Evolutionary conservation across 1,284 basidiomycete species (phyloP).

Genomic region (Ustilago hordei): DNA sequence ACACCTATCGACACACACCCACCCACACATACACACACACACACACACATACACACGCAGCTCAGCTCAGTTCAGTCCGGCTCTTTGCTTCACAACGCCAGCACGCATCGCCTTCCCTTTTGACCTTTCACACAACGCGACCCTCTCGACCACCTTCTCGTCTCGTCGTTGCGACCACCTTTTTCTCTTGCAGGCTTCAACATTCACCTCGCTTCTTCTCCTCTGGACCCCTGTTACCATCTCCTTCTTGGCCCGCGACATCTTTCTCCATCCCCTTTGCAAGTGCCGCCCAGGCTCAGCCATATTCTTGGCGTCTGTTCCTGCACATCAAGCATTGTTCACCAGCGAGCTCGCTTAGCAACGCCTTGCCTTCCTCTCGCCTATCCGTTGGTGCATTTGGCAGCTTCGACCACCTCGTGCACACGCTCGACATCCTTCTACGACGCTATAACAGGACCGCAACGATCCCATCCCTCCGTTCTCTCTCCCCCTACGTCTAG

Average conservation of each 20-base stretch:
- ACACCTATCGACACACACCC: neutral
- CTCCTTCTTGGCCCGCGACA: constrained; percentile 14
- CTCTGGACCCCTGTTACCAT: neutral
- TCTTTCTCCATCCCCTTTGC: neutral
- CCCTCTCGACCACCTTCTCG: neutral
- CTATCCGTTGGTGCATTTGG: neutral
- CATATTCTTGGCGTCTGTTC: constrained; percentile 5
- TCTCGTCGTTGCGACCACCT: constrained; percentile 1
- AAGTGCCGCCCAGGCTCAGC: neutral
- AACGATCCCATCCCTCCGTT: neutral
- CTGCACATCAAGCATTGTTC: neutral
- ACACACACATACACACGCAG: neutral
- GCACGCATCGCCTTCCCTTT: neutral
- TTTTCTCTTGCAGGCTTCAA: neutral
- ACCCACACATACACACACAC: neutral
- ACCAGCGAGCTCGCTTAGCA: neutral
- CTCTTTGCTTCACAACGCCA: neutral
- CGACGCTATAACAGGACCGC: neutral
- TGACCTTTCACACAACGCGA: neutral
- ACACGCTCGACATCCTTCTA: constrained; percentile 2
- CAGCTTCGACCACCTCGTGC: neutral
- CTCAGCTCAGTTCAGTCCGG: neutral
- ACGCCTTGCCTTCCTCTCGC: neutral
- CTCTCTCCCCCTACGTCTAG: neutral
- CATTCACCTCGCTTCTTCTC: constrained; percentile 6